Conservation (phyloP, 2,329 filamentous ascomycete species). For the Exserohilum rostratum region DNA sequence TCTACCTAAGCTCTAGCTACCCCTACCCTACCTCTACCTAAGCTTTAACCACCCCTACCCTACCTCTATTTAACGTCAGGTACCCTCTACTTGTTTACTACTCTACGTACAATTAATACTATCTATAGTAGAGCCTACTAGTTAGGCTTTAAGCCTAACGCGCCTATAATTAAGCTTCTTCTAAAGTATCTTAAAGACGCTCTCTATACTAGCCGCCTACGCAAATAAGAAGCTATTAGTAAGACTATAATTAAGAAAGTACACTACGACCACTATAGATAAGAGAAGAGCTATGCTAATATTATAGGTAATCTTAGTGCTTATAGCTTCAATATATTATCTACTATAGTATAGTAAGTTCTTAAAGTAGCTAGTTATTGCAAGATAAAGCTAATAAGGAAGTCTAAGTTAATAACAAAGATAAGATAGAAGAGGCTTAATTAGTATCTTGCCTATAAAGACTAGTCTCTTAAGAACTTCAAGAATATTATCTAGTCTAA, state of each 20-base stretch:
- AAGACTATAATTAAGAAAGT: neutral
- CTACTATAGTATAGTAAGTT: neutral
- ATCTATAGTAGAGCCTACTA: neutral
- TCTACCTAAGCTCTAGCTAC: no score
- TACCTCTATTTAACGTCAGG: no score
- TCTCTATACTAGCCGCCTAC: neutral
- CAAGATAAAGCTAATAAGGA: constrained; percentile 12
- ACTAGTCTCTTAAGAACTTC: constrained; percentile 17
- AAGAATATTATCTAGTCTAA: constrained; percentile 17
- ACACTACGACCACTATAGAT: neutral
- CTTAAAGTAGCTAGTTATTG: constrained; percentile 3
- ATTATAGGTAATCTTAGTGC: constrained; percentile 15
- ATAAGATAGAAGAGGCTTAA: neutral
- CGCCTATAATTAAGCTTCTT: neutral
- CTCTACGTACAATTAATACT: neutral
- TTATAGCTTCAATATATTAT: neutral
- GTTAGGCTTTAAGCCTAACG: neutral
- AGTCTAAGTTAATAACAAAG: constrained; percentile 10
- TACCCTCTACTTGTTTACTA: no score
- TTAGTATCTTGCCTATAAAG: constrained; percentile 1
- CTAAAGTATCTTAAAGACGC: neutral
- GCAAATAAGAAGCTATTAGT: neutral
- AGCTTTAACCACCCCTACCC: no score
- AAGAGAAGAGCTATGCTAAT: constrained; percentile 21
- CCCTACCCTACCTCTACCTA: no score